Evolutionary conservation across 306 rosid genomes (phyloP).

Genomic region (Acacia crassicarpa): DNA sequence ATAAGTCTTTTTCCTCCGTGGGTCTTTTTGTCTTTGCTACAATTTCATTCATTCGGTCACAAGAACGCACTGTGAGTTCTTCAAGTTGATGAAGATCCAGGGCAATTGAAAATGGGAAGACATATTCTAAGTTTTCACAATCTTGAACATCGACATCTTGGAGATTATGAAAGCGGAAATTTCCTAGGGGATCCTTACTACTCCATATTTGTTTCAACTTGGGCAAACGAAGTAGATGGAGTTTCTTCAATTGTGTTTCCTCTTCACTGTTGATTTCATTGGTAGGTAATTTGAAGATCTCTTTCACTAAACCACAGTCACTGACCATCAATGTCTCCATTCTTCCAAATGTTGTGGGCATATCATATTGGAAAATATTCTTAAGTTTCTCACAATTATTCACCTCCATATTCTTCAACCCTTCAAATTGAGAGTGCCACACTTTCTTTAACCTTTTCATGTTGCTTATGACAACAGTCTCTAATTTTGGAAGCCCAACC

Average conservation of each 20-base stretch:
- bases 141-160: background rate
- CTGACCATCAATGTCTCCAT: background rate
- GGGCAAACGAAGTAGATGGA: background rate
- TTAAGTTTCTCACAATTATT: background rate
- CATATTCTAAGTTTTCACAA: background rate
- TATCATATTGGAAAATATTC: background rate
- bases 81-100: background rate
- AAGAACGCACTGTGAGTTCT: background rate
- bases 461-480: background rate
- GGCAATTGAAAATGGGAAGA: background rate
- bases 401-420: background rate
- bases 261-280: background rate
- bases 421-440: background rate
- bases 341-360: background rate
- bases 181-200: background rate
- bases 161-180: background rate
- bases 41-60: background rate
- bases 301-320: background rate
- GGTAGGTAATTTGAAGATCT: background rate
- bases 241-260: background rate
- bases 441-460: background rate
- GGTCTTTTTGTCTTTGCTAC: background rate
- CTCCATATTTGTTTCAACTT: conserved; percentile 1
- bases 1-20: background rate
- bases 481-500: background rate